Evolutionary conservation across 805 yeast species (phyloP), one percentile per base, ranked within the genome.

Genomic region (Torulaspora maleeae): DNA sequence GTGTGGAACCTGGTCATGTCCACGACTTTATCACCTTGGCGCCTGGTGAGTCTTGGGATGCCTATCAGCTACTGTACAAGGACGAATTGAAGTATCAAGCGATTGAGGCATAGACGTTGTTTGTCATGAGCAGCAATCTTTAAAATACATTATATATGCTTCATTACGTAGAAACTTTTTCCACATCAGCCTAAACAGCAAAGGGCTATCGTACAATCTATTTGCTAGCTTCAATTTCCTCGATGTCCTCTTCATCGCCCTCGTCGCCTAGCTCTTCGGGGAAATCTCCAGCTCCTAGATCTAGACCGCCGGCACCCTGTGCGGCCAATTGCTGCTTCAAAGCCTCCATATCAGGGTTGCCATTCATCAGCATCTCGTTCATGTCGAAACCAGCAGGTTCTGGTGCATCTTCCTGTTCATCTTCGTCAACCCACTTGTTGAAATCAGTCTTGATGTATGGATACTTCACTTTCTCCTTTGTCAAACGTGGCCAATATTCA

Each of bases 391-490:
- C 72, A 47, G 81, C 90, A 17, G 45, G 41, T 9, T 48, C 35
- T 30, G 52, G 49, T 9, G 47, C 52, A 13, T 41, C 35, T 33
- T 87, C 89, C 70, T 91, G 99, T 70, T 91, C 99, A 63, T 91
- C 99, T 72, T 91, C 98, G 63, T 91, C 99, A 33, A 86, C 95
- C 99, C 99, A 91, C 68, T 83, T 86, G 72, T 90, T 96, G 63
- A 91, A 91, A 63, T 91, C 98, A 11, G 99, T 91, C 74, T 86
- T 86, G 64, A 91, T 78, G 68, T 78, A 86, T 53, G 82, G 87
- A 50, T 76, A 78, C 64, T 82, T 88, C 60, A 77, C 74, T 72
- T 89, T 87, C 59, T 85, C 90, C 70, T 89, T 90, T 45, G 90
- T 84, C 64, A 91, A 76, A 63, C 98, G 80, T 56, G 99, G 98